Evolutionary conservation across 73 alveolate genomes (phyloP).

Genomic region (Paramecium biaurelia): DNA sequence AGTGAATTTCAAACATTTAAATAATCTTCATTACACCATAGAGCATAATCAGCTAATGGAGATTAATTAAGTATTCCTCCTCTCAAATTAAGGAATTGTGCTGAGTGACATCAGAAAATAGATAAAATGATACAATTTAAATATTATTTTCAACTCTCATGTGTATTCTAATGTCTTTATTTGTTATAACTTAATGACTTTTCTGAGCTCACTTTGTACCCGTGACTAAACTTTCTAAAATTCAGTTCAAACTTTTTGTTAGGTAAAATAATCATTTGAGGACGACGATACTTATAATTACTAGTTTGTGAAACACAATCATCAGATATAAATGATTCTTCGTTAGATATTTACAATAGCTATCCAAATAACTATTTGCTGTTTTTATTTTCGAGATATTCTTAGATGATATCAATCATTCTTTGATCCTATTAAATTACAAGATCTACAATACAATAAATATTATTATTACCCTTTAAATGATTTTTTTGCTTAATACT

Average conservation of each 20-base stretch:
- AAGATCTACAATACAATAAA: not conserved
- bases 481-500: not conserved
- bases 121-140: not conserved
- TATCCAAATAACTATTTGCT: not conserved
- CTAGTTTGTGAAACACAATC: not conserved
- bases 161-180: not conserved
- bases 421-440: not conserved
- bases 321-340: not conserved
- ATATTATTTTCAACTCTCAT: constrained; percentile 17
- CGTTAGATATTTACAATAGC: not conserved
- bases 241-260: not conserved
- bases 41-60: constrained; percentile 46
- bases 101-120: not conserved
- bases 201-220: not conserved
- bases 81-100: not conserved
- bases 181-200: not conserved
- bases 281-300: not conserved
- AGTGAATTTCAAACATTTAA: not conserved
- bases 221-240: not conserved
- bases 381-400: not conserved
- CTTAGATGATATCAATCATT: not conserved
- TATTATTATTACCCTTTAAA: not conserved
- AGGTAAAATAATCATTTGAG: not conserved
- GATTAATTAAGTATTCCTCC: constrained; percentile 15
- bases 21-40: not conserved